phyloP scores from a whole-genome alignment of 192 early-diverging fungal genomes.

The Irineochytrium annulatum region DNA sequence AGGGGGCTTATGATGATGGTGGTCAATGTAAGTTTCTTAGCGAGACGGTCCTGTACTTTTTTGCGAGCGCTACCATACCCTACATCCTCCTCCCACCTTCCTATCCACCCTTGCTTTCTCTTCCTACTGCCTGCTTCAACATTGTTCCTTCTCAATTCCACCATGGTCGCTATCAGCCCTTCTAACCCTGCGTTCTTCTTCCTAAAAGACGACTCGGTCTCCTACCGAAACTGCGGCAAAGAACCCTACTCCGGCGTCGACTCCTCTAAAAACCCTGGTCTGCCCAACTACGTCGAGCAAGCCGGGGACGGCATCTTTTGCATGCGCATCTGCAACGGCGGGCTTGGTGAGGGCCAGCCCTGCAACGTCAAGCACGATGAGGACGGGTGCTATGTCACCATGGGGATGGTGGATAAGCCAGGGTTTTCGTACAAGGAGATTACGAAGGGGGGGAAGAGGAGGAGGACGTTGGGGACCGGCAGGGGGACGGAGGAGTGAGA shows the following conservation, averaged over 20 bases:
- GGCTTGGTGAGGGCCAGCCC: background rate
- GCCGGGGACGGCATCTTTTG: conserved; percentile 37
- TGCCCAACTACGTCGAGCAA: conserved; percentile 21
- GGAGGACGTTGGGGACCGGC: too few species aligned
- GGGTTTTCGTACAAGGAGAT: too few species aligned
- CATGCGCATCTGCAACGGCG: conserved; percentile 23
- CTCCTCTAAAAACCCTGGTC: conserved; percentile 9
- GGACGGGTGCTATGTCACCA: too few species aligned
- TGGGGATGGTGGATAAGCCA: too few species aligned
- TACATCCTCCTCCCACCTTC: too few species aligned
- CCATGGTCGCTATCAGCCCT: too few species aligned
- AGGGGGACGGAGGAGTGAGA: too few species aligned
- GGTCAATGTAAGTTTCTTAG: conserved; percentile 26
- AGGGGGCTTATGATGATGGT: conserved; percentile 27
- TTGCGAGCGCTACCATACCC: too few species aligned
- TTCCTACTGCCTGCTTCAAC: background rate
- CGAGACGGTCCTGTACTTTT: too few species aligned
- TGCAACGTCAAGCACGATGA: conserved; percentile 12
- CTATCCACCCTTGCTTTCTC: background rate
- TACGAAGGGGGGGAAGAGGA: too few species aligned
- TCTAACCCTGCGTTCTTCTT: too few species aligned
- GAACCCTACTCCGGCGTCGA: conserved; percentile 34
- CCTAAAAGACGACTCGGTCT: conserved; percentile 12
- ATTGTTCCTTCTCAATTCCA: background rate
- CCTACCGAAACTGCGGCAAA: conserved; percentile 27